These are phyloP conservation scores for Hymenoscyphus occultus DNA, from an alignment of 2,329 filamentous ascomycete genomes.

Conservation along the genomic window DNA sequence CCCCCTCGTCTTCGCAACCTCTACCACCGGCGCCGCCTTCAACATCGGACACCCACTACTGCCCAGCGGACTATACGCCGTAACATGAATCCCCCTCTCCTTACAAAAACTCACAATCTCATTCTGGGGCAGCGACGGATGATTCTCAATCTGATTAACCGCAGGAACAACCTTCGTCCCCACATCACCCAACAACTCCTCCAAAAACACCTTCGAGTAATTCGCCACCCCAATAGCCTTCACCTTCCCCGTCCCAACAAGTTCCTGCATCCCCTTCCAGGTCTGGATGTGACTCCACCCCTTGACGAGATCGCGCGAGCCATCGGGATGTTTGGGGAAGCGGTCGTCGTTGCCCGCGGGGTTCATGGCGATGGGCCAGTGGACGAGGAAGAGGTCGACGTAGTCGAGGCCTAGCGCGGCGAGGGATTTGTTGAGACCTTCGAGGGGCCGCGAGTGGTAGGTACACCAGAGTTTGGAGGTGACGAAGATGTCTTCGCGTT, in stretches of 20 bases:
- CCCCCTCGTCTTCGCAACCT: slow-evolving; percentile 62
- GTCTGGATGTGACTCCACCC: slow-evolving; percentile 69
- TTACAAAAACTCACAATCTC: slow-evolving; percentile 48
- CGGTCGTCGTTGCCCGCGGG: slow-evolving; percentile 45
- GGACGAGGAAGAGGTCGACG: slow-evolving; percentile 77
- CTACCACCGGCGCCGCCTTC: slow-evolving; percentile 56
- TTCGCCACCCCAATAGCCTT: slow-evolving; percentile 44
- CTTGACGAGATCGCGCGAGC: slow-evolving; percentile 60
- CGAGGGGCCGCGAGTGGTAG: slow-evolving; percentile 67
- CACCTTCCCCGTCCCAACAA: slow-evolving; percentile 56
- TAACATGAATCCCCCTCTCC: slow-evolving; percentile 47
- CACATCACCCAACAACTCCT: slow-evolving; percentile 25
- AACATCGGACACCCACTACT: slow-evolving; percentile 46
- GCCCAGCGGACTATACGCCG: slow-evolving; percentile 46
- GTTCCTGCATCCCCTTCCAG: slow-evolving; percentile 71
- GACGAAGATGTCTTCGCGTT: slow-evolving; percentile 62
- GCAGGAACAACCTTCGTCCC: slow-evolving; percentile 45
- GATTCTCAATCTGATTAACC: slow-evolving; percentile 58
- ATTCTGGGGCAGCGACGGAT: slow-evolving; percentile 53
- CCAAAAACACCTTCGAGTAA: slow-evolving; percentile 35
- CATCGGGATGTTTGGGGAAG: slow-evolving; percentile 13
- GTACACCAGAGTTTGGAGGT: slow-evolving; percentile 70
- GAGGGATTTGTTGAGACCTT: slow-evolving; percentile 70
- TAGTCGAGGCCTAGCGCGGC: slow-evolving; percentile 74
- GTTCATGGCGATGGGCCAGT: slow-evolving; percentile 83